These are phyloP conservation scores for Plasmodium gonderi DNA, from an alignment of 169 alveolate species.

Conservation along the genomic window DNA sequence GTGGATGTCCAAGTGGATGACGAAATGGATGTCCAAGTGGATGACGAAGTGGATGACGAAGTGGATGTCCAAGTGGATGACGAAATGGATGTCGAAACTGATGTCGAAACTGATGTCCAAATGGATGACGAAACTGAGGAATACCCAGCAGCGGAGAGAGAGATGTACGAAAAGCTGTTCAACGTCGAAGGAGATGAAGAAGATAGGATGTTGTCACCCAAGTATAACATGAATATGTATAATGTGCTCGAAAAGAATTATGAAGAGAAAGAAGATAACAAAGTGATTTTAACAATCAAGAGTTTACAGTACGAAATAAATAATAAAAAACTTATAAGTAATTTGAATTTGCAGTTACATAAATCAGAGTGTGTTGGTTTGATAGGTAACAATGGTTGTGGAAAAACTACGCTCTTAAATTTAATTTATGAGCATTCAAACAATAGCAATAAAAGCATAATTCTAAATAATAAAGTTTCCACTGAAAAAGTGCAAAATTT, in stretches of 20 bases:
- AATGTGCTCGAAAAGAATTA: constrained; percentile 55
- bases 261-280: constrained; percentile 30
- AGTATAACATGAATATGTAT: constrained; percentile 63
- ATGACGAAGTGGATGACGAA: neutral
- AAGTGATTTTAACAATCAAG: constrained; percentile 41
- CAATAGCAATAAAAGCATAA: constrained; percentile 16
- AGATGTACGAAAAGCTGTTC: constrained; percentile 14
- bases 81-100: neutral
- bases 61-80: neutral
- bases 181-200: constrained; percentile 16
- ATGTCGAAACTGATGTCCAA: neutral
- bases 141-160: neutral
- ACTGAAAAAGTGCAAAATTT: neutral
- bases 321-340: constrained; percentile 77
- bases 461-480: neutral
- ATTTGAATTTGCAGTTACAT: constrained; percentile 76
- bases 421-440: constrained; percentile 47
- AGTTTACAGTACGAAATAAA: constrained; percentile 67
- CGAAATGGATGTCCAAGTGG: neutral
- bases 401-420: constrained; percentile 82
- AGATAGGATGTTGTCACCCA: constrained; percentile 38
- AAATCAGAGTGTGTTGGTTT: constrained; percentile 83
- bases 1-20: neutral
- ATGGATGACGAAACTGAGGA: neutral
- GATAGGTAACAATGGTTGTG: constrained; percentile 86